Evolutionary conservation across 2,329 filamentous ascomycete species (phyloP).

Genomic region (Cladosporium sp.): DNA sequence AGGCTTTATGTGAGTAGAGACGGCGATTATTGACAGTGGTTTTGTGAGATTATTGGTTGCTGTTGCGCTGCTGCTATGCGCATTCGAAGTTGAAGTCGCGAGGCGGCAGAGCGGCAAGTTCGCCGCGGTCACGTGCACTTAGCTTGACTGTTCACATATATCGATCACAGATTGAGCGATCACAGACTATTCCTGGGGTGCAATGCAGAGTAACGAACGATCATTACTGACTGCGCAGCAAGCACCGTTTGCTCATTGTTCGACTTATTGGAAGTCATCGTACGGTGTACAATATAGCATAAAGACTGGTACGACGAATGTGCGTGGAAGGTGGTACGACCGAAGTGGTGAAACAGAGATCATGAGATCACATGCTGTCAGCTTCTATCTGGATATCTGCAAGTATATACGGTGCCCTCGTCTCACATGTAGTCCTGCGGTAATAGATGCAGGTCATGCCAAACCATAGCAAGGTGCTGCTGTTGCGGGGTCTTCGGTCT

Average conservation of each 20-base stretch:
- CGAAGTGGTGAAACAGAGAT: not conserved
- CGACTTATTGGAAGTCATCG: not conserved
- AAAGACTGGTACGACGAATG: too few species aligned
- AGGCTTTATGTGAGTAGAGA: not conserved
- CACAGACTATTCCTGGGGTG: too few species aligned
- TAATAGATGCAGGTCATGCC: not conserved
- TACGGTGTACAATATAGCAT: too few species aligned
- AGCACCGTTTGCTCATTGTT: not conserved
- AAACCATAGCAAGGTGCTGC: not conserved
- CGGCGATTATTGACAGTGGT: not conserved
- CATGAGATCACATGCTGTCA: not conserved
- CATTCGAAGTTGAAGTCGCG: slow-evolving; percentile 1
- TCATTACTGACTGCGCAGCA: too few species aligned
- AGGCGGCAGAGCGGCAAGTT: not conserved
- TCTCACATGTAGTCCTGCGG: not conserved
- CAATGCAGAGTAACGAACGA: too few species aligned
- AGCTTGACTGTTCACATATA: too few species aligned
- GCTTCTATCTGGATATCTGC: not conserved
- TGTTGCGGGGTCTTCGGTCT: slow-evolving; percentile 8
- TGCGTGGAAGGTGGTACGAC: too few species aligned
- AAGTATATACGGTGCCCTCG: not conserved
- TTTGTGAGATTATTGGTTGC: not conserved
- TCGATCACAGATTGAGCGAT: too few species aligned
- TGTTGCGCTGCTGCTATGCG: not conserved
- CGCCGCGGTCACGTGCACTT: too few species aligned